Base-by-base conservation (phyloP, 2,329 filamentous ascomycete species). In the Tolypocladium cylindrosporum region DNA sequence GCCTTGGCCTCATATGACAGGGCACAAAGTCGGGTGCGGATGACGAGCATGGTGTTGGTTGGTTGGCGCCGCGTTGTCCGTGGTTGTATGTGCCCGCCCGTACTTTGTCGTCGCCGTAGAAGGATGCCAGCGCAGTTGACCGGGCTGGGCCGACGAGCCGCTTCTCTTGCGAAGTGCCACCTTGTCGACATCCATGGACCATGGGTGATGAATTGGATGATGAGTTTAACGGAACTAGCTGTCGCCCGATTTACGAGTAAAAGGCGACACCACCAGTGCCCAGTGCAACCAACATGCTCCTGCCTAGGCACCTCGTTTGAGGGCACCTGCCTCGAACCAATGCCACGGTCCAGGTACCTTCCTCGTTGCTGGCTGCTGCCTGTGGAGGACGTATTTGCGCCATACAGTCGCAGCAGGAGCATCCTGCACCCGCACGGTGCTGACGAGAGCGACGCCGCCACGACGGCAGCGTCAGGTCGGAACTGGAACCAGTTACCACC, bases 381-480 rank as follows among this genome's bases (percentile, higher is more conserved):
- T 50, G 45, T 48, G 55, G 55, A n/a, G 55, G 21, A 51, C 8
- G 31, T 19, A 10, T 10, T 48, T 19, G 11, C 6, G 43, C 43
- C 24, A 24, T n/a, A 31, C 6, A 36, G 19, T n/a, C 48, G 27
- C 27, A 51, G 48, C 31, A 36, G 31, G 48, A 43, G 24, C 50
- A 40, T n/a, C 11, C 39, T 31, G 37, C 56, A n/a, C 11, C 41
- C 19, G 21, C 14, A 2, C 21, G 36, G 19, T 54, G 52, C 56
- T 55, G 52, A 51, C 56, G 45, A 57, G 55, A 53, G 52, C 52
- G 56, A 42, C 56, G 37, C 9, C 55, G 55, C 55, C 45, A 56
- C 55, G 36, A n/a, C 2, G 54, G 39, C 55, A 37, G 43, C 42
- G 21, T 42, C 39, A 31, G 37, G 34, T 40, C 55, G 7, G 36